Percentiles rank a stretch among this genome's conserved stretches.
These are phyloP conservation scores for Beauveria sp. DNA, from an alignment of 2,329 filamentous ascomycete species.

Conservation along the genomic window DNA sequence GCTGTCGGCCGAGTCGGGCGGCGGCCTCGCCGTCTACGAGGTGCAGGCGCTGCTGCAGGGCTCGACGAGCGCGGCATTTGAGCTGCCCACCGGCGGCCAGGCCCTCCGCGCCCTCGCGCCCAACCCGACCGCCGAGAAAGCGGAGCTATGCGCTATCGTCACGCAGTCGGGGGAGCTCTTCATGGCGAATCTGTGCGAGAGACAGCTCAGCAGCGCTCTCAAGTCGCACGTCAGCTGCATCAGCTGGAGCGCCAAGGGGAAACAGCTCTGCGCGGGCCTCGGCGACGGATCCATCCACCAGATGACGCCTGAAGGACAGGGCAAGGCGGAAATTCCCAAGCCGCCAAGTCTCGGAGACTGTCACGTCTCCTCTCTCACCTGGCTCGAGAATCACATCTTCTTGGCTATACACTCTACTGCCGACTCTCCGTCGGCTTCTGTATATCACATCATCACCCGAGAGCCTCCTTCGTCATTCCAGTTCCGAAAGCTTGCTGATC, in stretches of 20 bases:
- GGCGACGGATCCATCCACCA: slow-evolving; percentile 73
- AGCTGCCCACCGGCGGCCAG: slow-evolving; percentile 69
- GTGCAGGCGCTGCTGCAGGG: slow-evolving; percentile 60
- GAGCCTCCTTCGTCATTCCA: slow-evolving; percentile 52
- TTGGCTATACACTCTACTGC: slow-evolving; percentile 66
- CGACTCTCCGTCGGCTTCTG: slow-evolving; percentile 52
- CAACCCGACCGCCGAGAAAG: slow-evolving; percentile 69
- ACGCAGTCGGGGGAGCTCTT: slow-evolving; percentile 73
- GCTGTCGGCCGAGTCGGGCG: slow-evolving; percentile 71
- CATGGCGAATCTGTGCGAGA: slow-evolving; percentile 71
- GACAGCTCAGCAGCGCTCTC: slow-evolving; percentile 54
- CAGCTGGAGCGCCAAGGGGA: slow-evolving; percentile 88
- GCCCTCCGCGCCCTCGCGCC: slow-evolving; percentile 67
- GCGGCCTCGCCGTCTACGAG: slow-evolving; percentile 78
- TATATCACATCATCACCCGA: slow-evolving; percentile 74
- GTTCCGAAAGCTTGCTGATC: slow-evolving; percentile 67
- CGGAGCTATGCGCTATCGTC: slow-evolving; percentile 72
- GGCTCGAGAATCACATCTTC: slow-evolving; percentile 85
- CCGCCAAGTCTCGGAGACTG: slow-evolving; percentile 61
- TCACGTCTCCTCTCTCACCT: slow-evolving; percentile 73
- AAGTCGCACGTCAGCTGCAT: slow-evolving; percentile 73
- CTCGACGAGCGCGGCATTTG: slow-evolving; percentile 60
- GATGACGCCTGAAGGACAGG: slow-evolving; percentile 72
- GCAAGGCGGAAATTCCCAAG: slow-evolving; percentile 71
- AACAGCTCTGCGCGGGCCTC: slow-evolving; percentile 83